phyloP scores from a whole-genome alignment of 2,329 filamentous ascomycete genomes.

The Cadophora gregata region DNA sequence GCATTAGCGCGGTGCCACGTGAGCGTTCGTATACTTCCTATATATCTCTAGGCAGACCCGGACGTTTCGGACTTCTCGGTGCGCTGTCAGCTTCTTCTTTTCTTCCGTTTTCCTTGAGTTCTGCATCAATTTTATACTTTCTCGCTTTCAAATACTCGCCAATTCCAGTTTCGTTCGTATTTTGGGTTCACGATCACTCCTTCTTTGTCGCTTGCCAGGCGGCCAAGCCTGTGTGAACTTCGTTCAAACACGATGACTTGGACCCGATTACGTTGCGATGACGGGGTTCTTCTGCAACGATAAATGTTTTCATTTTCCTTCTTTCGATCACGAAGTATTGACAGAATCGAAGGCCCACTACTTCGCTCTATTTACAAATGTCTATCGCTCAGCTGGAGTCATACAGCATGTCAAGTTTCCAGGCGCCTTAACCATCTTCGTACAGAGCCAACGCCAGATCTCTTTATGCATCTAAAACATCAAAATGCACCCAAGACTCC shows the following conservation, averaged over 20 bases:
- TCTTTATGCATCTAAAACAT: not conserved
- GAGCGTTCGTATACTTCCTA: conserved; percentile 9
- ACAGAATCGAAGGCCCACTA: not conserved
- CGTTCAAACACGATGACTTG: too few species aligned
- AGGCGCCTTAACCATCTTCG: not conserved
- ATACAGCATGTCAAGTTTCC: not conserved
- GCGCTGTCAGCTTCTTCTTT: not conserved
- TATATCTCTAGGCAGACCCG: conserved; percentile 2
- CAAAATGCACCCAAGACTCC: conserved; percentile 1
- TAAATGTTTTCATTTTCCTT: not conserved
- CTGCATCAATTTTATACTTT: not conserved
- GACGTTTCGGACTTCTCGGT: not conserved
- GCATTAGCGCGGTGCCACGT: not conserved
- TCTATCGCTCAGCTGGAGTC: not conserved
- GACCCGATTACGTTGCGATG: not conserved
- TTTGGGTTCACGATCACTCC: not conserved
- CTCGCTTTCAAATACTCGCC: not conserved
- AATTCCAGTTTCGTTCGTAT: not conserved
- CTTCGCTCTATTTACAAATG: not conserved
- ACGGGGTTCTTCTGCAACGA: not conserved
- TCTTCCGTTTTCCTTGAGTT: not conserved
- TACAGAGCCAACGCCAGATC: not conserved
- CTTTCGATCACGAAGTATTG: not conserved
- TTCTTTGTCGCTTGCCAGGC: not conserved
- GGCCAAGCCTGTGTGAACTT: not conserved